Evolutionary conservation across 129 eudicot species (phyloP), one percentile per base, ranked within the genome.

Genomic region (Sambucus nigra): DNA sequence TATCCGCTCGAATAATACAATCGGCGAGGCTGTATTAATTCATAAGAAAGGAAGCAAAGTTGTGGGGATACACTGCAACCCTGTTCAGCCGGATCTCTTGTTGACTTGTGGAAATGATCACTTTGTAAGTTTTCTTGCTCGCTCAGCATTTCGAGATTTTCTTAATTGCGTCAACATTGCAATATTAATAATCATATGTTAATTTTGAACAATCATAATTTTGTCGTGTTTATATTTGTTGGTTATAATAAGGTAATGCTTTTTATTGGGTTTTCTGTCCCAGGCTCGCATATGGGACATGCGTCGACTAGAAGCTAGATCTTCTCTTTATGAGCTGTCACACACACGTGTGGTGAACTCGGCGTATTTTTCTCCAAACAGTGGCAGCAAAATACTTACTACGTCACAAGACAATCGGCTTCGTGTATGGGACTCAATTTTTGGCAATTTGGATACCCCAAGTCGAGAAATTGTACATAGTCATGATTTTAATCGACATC

Each of bases 261-360:
- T 22, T n/a, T 46, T 0, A 55, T 29, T 45, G 2, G 18, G n/a
- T n/a, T 47, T 25, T 63, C 18, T 51, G 14, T 21, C 16, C 27
- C 71, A 91, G 99, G 99, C 95, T 61, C 99, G 99, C 54, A 57
- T 91, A 40, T 91, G 99, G 99, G 99, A 91, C 59, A 72, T 86
- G 57, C 89, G 99, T 1, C 77, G 45, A 22, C 68, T 91, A 45
- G 85, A 86, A 70, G 77, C 75, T 53, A 84, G 82, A 42, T 74
- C 89, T 42, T 85, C 80, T 63, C 76, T 91, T 21, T 60, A 59
- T n/a, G 69, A 68, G 56, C 94, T 91, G 57, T 66, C 82, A 9
- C 99, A 91, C 66, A 80, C 79, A 29, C 95, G 99, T 24, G 99
- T 91, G 46, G 99, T 91, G 14, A 91, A 86, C 69, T 91, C 99